Base-by-base conservation (phyloP, 768 basidiomycete genomes). In the Hypholoma fasciculare region DNA sequence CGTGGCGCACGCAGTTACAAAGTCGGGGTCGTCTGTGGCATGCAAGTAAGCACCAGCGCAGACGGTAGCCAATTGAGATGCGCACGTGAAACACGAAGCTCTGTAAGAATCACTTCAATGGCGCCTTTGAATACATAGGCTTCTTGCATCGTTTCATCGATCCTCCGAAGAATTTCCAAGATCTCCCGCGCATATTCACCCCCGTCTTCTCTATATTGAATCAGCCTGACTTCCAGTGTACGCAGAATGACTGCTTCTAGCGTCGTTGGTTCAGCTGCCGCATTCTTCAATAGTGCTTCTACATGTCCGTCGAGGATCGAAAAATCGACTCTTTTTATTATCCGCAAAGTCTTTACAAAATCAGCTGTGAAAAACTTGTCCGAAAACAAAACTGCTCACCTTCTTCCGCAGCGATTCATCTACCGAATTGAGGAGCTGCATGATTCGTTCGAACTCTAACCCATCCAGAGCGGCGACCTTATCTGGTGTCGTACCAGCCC, bases 391-490 rank as follows among this genome's bases (percentile, higher is more conserved):
- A 46, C 51, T n/a, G 56, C 77, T 56, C 63, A 88, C 92, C 77
- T 78, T 86, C 52, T 70, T 77, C 55, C 89, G 79, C 40, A 91
- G 81, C 27, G 77, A 64, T 8, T 67, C 60, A 67, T 94, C 92
- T 1, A 77, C 70, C 2, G 82, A 84, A 58, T 86, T 81, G 26
- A 94, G 72, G 14, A 89, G 71, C 58, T 78, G 80, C 84, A 94
- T 89, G 19, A 93, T 76, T 36, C 76, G 75, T 51, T 87, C 87
- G 39, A 94, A 90, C 52, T 93, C 91, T 79, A 81, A 82, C 54
- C 76, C 82, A n/a, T 90, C 86, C 47, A 93, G 70, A 8, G 84
- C 72, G 1, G 85, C 74, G 37, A 80, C 78, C 17, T 80, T 69
- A 5, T 79, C 77, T 3, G 77, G 69, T 7, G 69, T 72, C 8